These are phyloP conservation scores for Nothophaeocryptopus gaeumannii DNA, from an alignment of 2,329 filamentous ascomycete genomes.

Conservation along the genomic window DNA sequence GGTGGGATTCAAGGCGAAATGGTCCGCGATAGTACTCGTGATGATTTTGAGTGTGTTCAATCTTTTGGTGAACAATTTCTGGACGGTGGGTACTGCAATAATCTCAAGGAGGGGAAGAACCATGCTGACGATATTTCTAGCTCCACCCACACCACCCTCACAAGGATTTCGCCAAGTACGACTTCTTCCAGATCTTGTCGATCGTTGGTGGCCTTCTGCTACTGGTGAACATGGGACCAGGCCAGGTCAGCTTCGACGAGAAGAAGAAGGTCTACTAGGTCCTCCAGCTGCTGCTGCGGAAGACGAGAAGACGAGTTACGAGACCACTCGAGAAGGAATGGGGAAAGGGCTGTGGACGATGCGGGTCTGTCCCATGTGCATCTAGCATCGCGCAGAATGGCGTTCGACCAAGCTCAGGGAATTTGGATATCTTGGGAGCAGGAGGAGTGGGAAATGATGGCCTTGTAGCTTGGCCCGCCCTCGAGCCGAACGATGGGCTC, in stretches of 20 bases:
- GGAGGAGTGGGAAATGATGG: too few relatives aligned
- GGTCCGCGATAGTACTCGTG: slow-evolving; percentile 91
- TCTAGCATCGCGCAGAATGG: too few relatives aligned
- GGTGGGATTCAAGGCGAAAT: slow-evolving; percentile 99
- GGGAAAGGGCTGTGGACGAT: too few relatives aligned
- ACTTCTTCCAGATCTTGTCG: slow-evolving; percentile 99
- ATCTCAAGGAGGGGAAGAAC: background rate
- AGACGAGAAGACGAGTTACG: too few relatives aligned
- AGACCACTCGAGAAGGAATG: too few relatives aligned
- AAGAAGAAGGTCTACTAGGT: slow-evolving; percentile 99
- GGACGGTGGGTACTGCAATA: slow-evolving; percentile 70
- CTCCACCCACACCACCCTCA: slow-evolving; percentile 97
- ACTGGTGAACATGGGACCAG: slow-evolving; percentile 96
- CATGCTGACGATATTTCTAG: slow-evolving; percentile 45
- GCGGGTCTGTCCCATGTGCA: too few relatives aligned
- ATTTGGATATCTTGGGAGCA: too few relatives aligned
- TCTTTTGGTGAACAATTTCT: slow-evolving; percentile 98
- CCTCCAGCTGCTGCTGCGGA: too few relatives aligned
- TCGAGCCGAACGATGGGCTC: too few relatives aligned
- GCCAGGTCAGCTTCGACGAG: slow-evolving; percentile 97
- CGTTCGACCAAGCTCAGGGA: too few relatives aligned
- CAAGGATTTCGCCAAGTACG: slow-evolving; percentile 99
- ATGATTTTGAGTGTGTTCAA: slow-evolving; percentile 97
- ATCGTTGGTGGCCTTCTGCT: slow-evolving; percentile 96
- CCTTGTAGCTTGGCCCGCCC: too few relatives aligned